Evolutionary conservation across 306 rosid genomes (phyloP), one percentile per base, ranked within the genome.

Genomic region (Trifolium repens): DNA sequence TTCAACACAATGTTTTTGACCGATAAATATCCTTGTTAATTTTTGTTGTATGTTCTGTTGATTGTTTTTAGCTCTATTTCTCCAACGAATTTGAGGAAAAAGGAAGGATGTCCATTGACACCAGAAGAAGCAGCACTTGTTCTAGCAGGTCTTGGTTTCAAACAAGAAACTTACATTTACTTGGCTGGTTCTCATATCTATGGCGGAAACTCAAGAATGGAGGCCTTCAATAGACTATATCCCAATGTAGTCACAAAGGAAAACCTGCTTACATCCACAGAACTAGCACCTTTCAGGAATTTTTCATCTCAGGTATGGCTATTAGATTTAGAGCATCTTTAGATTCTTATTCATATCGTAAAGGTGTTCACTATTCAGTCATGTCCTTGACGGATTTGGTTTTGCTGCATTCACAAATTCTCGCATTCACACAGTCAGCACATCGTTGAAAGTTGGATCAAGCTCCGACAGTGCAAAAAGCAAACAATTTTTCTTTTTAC

Each of bases 71-170:
- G 96, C 80, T 78, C 80, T 17, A 69, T 86, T 81, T 82, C 92
- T 70, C 86, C 90, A 17, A 42, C n/a, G 63, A 77, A 85, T 73
- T 85, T 91, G 89, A 89, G 99, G 79, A 84, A 82, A 82, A 61
- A 79, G 73, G 99, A 97, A 43, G 89, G 87, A 85, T 94, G 99
- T 40, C 99, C 96, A 12, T 85, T 91, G 88, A 89, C 97, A 50
- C 99, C 97, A 30, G 99, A 94, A 89, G 99, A 94, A 90, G 93
- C 97, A 68, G 97, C 85, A 54, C 92, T 94, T 43, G 97, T 90
- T 77, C 93, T 94, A 80, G 96, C 99, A 27, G 93, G 89, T 39
- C 64, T 91, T 62, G 96, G 97, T 68, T 91, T 86, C 78, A 87
- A 89, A 83, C 73, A 79, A 7, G 82, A 78, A 71, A 92, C 96